Evolutionary conservation across 805 yeast species (phyloP).

Genomic region (Tetrapisispora nanseiensis): DNA sequence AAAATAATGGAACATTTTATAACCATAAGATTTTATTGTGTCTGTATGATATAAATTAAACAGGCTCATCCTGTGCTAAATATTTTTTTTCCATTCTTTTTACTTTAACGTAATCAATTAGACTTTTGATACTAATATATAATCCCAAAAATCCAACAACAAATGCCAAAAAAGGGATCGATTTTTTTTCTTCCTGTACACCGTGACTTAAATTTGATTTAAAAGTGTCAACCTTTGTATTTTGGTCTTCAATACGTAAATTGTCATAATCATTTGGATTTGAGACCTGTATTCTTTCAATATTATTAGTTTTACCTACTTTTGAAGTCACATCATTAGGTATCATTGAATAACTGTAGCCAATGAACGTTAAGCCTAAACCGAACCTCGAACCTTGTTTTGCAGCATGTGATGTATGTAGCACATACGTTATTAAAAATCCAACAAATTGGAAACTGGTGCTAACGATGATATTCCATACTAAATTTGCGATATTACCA

Average conservation of each 20-base stretch:
- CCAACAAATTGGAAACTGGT: conserved; percentile 93
- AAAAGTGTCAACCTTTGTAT: conserved; percentile 21
- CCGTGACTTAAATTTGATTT: conserved; percentile 26
- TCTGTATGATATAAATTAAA: not conserved
- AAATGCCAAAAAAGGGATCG: conserved; percentile 48
- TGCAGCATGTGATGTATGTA: conserved; percentile 96
- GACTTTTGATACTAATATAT: conserved; percentile 52
- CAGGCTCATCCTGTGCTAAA: conserved; percentile 16
- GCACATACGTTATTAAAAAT: conserved; percentile 75
- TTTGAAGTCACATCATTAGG: conserved; percentile 34
- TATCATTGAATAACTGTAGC: conserved; percentile 52
- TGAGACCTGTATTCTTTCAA: conserved; percentile 39
- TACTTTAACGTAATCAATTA: conserved; percentile 67
- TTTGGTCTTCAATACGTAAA: conserved; percentile 16
- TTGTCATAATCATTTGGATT: conserved; percentile 52
- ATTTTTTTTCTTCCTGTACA: conserved; percentile 23
- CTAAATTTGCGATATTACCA: conserved; percentile 76
- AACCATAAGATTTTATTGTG: not conserved
- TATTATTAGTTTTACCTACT: conserved; percentile 23
- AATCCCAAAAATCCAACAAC: conserved; percentile 59
- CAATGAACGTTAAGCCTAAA: conserved; percentile 71
- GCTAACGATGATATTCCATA: conserved; percentile 85
- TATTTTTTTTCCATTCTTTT: conserved; percentile 54
- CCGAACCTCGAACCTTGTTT: conserved; percentile 93
- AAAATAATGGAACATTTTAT: not conserved